Base-by-base conservation (phyloP, 2,329 filamentous ascomycete species). In the Cytospora chrysosperma region DNA sequence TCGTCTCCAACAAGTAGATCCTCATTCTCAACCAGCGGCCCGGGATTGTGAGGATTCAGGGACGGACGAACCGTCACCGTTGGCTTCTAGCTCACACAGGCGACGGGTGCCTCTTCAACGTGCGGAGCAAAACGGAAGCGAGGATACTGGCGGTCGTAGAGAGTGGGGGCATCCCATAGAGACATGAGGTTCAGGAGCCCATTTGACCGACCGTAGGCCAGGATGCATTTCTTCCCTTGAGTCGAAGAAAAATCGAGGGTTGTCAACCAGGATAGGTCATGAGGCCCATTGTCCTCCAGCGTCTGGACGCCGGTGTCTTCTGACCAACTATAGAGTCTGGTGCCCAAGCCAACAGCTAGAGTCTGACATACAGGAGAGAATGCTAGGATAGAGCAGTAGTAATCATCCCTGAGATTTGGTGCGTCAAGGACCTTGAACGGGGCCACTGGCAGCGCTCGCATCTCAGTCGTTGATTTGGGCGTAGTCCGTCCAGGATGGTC, bases 401-500 rank as follows among this genome's bases (percentile, higher is more conserved):
- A 99, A 75, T 99, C 94, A 70, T 98, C 93, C 62, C 92, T 87
- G n/a, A 98, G 81, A 58, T 87, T 86, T 3, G 93, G 93, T 10
- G 94, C 94, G 76, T 97, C 92, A 6, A 99, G 82, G 8, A 97
- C 90, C 88, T 90, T 91, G 78, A 96, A 96, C 6, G 93, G 91
- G 21, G 90, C 84, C 9, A 83, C 81, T 43, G 92, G 90, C 50
- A 95, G 79, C 40, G 79, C 75, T 60, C 82, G 78, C 62, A 71
- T 69, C 60, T 75, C 69, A 40, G 67, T 40, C 12, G 53, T 26
- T n/a, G 27, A 69, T 62, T 40, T 65, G 15, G 57, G 69, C 60
- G 47, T 61, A 56, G 27, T 73, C 67, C 55, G 74, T 5, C 26
- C 19, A 7, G 56, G 49, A n/a, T 64, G 59, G 3, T 66, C 69